These are phyloP conservation scores for Pelargonium hybrid DNA, from an alignment of 441 rosid genomes.

Conservation along the genomic window DNA sequence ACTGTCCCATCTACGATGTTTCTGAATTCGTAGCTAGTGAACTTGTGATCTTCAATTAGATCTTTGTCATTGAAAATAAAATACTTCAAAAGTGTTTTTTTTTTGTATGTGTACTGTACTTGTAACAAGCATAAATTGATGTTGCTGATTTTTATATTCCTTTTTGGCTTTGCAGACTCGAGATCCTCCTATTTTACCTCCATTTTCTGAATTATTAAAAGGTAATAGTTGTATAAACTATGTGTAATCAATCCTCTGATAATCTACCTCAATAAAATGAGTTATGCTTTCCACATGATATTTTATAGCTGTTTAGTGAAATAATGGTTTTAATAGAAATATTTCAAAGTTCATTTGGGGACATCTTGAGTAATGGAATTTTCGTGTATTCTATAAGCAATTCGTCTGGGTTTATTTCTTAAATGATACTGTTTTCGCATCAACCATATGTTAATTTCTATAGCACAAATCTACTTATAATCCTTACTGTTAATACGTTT, in stretches of 20 bases:
- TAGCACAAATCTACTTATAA: no score
- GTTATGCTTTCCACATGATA: background rate
- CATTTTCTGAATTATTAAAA: conserved; percentile 35
- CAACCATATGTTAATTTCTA: no score
- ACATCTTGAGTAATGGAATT: no score
- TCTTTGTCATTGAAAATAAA: background rate
- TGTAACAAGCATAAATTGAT: no score
- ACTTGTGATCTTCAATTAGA: background rate
- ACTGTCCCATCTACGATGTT: background rate
- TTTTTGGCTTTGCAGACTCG: conserved; percentile 32
- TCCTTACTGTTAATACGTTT: no score
- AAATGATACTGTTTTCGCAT: no score
- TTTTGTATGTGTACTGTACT: no score
- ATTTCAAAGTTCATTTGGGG: no score
- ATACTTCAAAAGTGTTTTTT: no score
- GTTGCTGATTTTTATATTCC: conserved; percentile 8
- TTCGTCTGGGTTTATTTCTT: no score
- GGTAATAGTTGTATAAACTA: conserved; percentile 22
- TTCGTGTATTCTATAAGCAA: no score
- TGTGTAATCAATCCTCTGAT: background rate
- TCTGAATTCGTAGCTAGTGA: background rate
- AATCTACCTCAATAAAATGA: background rate
- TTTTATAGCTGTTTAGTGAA: background rate
- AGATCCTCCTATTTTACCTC: conserved; percentile 49
- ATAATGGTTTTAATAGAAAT: no score